Evolutionary conservation across 176 grass and related monocot species (phyloP).

Genomic region (Cenchrus americanus): DNA sequence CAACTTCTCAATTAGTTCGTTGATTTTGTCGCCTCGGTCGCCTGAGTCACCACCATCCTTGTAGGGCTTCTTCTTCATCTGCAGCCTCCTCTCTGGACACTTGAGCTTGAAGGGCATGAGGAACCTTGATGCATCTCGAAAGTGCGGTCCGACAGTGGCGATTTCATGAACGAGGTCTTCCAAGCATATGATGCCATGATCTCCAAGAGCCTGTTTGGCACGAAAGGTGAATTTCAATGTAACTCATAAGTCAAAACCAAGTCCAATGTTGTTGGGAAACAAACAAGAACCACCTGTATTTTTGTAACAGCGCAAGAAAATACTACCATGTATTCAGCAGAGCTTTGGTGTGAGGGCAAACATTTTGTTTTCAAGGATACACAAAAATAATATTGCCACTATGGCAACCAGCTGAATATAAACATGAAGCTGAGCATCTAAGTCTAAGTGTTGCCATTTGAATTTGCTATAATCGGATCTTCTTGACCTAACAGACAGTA

Average conservation of each 20-base stretch:
- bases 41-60: slow-evolving; percentile 76
- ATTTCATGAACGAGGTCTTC: slow-evolving; percentile 74
- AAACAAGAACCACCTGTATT: background rate
- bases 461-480: background rate
- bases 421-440: background rate
- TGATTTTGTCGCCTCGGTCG: slow-evolving; percentile 68
- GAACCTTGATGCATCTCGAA: slow-evolving; percentile 53
- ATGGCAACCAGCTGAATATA: background rate
- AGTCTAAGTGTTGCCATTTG: background rate
- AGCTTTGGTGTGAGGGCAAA: background rate
- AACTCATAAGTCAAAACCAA: background rate
- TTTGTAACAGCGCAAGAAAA: background rate
- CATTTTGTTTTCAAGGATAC: background rate
- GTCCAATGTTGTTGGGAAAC: background rate
- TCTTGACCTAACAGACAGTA: background rate
- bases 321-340: background rate
- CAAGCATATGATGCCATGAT: slow-evolving; percentile 67
- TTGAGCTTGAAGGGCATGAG: slow-evolving; percentile 77
- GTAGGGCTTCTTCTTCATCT: slow-evolving; percentile 66
- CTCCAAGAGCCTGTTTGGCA: slow-evolving; percentile 54
- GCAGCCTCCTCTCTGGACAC: slow-evolving; percentile 66
- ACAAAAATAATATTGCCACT: background rate
- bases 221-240: background rate
- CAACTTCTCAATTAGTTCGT: slow-evolving; percentile 70
- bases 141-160: slow-evolving; percentile 58